Evolutionary conservation across 345 rosid species (phyloP).

Genomic region (Kandelia obovata): DNA sequence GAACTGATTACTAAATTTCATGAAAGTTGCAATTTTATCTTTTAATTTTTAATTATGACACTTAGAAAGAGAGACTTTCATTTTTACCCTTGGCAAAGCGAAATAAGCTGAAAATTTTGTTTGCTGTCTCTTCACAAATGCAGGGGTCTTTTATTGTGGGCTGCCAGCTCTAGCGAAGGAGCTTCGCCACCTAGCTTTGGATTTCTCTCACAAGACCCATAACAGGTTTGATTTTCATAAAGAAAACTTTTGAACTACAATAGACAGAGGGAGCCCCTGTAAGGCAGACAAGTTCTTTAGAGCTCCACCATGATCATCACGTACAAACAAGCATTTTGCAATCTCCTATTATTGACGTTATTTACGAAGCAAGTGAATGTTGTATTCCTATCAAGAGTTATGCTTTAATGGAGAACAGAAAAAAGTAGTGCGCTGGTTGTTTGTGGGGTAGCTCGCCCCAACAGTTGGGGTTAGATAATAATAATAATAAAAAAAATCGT

Average conservation of each 20-base stretch:
- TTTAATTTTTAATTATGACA: too few relatives aligned
- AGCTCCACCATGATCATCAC: conserved; percentile 9
- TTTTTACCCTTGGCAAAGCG: too few relatives aligned
- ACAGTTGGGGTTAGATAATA: too few relatives aligned
- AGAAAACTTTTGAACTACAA: conserved; percentile 49
- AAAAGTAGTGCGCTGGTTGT: conserved; percentile 9
- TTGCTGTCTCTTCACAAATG: conserved; percentile 9
- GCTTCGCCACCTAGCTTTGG: conserved; percentile 61
- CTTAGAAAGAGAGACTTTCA: too few relatives aligned
- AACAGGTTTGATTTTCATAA: conserved; percentile 77
- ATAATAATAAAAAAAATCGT: too few relatives aligned
- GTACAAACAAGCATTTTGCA: not conserved
- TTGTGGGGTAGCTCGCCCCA: not conserved
- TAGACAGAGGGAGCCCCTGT: not conserved
- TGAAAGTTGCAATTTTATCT: too few relatives aligned
- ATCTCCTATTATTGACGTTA: not conserved
- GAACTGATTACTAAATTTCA: too few relatives aligned
- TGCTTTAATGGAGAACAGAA: not conserved
- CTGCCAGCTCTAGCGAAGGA: conserved; percentile 62
- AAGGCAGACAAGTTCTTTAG: not conserved
- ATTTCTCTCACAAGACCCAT: conserved; percentile 67
- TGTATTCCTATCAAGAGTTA: not conserved
- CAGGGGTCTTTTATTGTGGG: conserved; percentile 87
- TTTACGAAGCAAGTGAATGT: not conserved
- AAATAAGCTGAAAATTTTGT: not conserved